Evolutionary conservation across 495 filamentous ascomycete genomes (phyloP), one percentile per base, ranked within the genome.

Genomic region (Barbatosphaeria neglecta): DNA sequence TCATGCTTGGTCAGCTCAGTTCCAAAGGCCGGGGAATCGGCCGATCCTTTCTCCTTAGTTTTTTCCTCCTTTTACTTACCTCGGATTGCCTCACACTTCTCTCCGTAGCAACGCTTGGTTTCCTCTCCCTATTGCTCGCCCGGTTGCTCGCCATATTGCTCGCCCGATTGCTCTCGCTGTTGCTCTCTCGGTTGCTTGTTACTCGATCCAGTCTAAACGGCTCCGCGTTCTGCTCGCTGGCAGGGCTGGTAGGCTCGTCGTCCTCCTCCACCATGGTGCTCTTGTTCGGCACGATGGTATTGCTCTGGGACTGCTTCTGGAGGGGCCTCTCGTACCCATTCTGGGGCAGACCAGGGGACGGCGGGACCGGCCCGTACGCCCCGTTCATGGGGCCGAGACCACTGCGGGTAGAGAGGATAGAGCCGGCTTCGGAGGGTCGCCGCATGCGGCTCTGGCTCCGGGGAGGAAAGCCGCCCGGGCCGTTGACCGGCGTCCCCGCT

Each of bases 191-290:
- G 13, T 41, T 23, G 15, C n/a, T 23, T 6, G 39, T 11, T 2
- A 3, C 22, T 2, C 20, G 22, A 3, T 41, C 39, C 6, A 41
- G 81, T 69, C 64, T 76, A 46, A 84, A 80, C 42, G 73, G 66
- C 46, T 84, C 83, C 17, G 80, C 76, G 13, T 68, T 64, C 3
- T 66, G 51, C 15, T 65, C 53, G 38, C 55, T 63, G 25, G 43
- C 46, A 2, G 60, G 62, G 35, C 58, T 65, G 27, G 54, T 39
- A 6, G 45, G 69, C 54, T 89, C 84, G 50, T 93, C 90, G 50
- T 95, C 92, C 62, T 98, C 92, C 60, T 98, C 92, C 15, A 97
- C 84, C 84, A 98, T 88, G 0, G 88, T 97, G 54, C 90, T 93
- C 65, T 97, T 98, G 54, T 95, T 97, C 6, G 92, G 93, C 20